These are phyloP conservation scores for Eucalyptus globulus DNA, from an alignment of 345 rosid species.

Conservation along the genomic window DNA sequence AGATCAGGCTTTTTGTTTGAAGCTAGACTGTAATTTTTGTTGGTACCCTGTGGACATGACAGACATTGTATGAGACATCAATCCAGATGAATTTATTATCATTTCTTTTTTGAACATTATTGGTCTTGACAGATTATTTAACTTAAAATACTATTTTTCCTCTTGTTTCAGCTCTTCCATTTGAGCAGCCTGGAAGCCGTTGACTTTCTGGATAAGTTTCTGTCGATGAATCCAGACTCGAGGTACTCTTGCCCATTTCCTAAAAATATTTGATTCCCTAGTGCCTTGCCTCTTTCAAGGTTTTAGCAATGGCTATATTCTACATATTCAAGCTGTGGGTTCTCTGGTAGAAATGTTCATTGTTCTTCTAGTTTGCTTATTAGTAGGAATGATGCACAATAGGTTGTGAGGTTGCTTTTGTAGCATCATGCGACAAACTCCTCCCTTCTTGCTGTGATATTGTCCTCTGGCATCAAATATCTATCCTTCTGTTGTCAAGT, in stretches of 20 bases:
- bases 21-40: neutral
- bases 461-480: neutral
- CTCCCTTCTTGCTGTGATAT: neutral
- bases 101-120: neutral
- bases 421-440: neutral
- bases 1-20: neutral
- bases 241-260: constrained; percentile 36
- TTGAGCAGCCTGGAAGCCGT: constrained; percentile 67
- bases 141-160: neutral
- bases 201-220: constrained; percentile 69
- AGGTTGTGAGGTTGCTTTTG: neutral
- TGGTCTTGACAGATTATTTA: neutral
- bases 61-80: neutral
- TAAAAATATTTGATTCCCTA: neutral
- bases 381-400: neutral
- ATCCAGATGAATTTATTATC: neutral
- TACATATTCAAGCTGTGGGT: neutral
- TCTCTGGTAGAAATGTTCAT: neutral
- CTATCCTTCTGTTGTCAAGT: neutral
- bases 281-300: neutral
- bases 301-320: neutral
- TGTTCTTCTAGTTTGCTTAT: neutral
- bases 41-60: neutral
- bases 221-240: constrained; percentile 74
- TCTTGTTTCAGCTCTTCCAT: constrained; percentile 53